Evolutionary conservation across 2,329 filamentous ascomycete genomes (phyloP), one percentile per base, ranked within the genome.

Genomic region (Rosellinia necatrix): DNA sequence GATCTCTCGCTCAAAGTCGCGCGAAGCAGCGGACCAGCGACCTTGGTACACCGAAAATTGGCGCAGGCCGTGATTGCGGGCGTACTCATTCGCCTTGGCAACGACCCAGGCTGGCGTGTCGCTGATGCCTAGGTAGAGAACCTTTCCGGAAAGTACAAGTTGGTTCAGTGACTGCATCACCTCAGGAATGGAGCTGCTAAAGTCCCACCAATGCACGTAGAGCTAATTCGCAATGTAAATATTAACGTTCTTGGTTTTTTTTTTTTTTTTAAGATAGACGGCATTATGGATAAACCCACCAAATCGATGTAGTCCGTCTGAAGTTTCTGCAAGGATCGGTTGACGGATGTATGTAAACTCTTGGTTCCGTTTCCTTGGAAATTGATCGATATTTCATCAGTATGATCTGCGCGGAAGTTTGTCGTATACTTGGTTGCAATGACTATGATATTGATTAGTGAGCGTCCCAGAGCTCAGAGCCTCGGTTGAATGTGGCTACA

Each of bases 81-180:
- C 90, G 66, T 91, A 87, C 67, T 86, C 80, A 50, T 88, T 88
- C 13, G 83, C 83, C 66, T 85, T 85, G 66, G 78, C 80, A 22
- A 88, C 85, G 15, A 88, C 71, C 87, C 87, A 90, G 7, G 88
- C 87, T 0, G 88, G 88, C 0, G 84, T 85, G 63, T 90, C 86
- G 37, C 80, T 85, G 69, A 89, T 78, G 2, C 88, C 87, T 0
- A 90, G 75, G 61, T 89, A 89, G 13, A 86, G 73, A 0, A 90
- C 85, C 63, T 89, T 89, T 15, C 86, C 85, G 5, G 76, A 67
- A 0, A 69, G 55, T 1, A 89, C 84, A 9, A 88, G 74, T 17
- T 78, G 73, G 67, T 89, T 87, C 38, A 90, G 76, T 1, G 79
- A 79, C 56, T 89, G 84, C 87, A 90, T 90, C 41, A 90, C 49